Conservation (phyloP, 257 asterid genomes). For the Capsicum chinense region DNA sequence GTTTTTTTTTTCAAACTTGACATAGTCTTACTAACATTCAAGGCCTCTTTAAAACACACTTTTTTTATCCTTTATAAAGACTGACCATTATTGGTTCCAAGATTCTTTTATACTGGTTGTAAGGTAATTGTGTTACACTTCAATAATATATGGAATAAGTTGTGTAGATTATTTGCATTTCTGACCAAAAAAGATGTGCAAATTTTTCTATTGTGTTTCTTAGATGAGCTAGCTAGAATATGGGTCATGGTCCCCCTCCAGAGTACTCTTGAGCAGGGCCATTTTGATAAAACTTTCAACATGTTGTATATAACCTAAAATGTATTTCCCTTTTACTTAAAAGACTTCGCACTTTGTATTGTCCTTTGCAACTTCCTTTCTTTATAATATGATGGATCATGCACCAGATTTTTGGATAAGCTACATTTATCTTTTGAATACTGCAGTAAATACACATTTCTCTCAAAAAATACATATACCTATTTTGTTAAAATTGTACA, state of each 20-base stretch:
- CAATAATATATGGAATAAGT: not conserved
- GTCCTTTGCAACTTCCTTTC: constrained; percentile 1
- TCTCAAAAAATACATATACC: constrained; percentile 41
- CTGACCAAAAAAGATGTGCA: not conserved
- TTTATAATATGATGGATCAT: not conserved
- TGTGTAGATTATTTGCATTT: not conserved
- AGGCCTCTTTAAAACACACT: not conserved
- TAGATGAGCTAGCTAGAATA: not conserved
- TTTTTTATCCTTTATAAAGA: not conserved
- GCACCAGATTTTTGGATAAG: not conserved
- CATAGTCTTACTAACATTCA: not conserved
- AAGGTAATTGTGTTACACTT: not conserved
- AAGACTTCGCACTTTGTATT: not conserved
- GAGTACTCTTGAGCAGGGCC: not conserved
- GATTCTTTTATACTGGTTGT: no score
- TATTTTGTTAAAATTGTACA: constrained; percentile 74
- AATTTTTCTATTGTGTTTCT: not conserved
- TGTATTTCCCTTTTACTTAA: no score
- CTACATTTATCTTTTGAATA: not conserved
- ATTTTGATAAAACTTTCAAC: not conserved
- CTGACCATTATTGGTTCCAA: no score
- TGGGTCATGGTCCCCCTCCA: not conserved
- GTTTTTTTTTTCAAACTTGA: not conserved
- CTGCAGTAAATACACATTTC: constrained; percentile 42
- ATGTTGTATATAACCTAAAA: not conserved